These are phyloP conservation scores for Didymella pinodella DNA, from an alignment of 2,329 filamentous ascomycete species.

Conservation along the genomic window DNA sequence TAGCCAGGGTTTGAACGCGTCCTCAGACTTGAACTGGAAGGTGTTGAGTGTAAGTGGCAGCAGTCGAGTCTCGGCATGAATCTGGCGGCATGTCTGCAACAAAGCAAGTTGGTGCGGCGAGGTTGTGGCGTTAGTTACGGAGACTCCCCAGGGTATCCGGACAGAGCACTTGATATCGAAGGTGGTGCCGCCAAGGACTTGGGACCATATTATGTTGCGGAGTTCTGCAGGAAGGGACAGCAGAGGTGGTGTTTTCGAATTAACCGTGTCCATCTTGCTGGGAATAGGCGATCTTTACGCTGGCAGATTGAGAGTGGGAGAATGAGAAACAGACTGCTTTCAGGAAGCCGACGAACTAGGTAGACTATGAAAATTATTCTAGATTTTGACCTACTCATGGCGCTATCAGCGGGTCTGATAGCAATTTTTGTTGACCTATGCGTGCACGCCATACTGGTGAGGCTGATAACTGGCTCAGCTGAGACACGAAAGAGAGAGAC, in stretches of 20 bases:
- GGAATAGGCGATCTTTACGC: too few relatives aligned
- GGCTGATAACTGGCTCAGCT: conserved; percentile 5
- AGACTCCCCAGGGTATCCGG: conserved; percentile 6
- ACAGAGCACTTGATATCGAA: conserved; percentile 5
- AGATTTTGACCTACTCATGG: neutral
- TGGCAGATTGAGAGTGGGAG: too few relatives aligned
- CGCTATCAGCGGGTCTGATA: conserved; percentile 13
- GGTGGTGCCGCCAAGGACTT: neutral
- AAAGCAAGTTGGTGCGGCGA: conserved; percentile 7
- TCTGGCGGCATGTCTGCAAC: conserved; percentile 18
- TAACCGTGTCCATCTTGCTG: neutral
- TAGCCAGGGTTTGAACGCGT: conserved; percentile 12
- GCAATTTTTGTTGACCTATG: conserved; percentile 4
- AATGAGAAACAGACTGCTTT: neutral
- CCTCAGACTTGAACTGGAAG: neutral
- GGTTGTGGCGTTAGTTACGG: neutral
- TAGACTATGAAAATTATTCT: neutral
- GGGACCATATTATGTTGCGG: conserved; percentile 12
- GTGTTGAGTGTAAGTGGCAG: neutral
- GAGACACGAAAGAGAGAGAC: neutral
- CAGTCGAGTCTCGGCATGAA: conserved; percentile 21
- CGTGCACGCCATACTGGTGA: conserved; percentile 5
- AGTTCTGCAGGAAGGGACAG: conserved; percentile 16
- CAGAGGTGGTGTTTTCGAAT: neutral
- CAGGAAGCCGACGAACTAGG: neutral